Base-by-base conservation (phyloP, 352 stramenopile species). In the Phytophthora palmivora region DNA sequence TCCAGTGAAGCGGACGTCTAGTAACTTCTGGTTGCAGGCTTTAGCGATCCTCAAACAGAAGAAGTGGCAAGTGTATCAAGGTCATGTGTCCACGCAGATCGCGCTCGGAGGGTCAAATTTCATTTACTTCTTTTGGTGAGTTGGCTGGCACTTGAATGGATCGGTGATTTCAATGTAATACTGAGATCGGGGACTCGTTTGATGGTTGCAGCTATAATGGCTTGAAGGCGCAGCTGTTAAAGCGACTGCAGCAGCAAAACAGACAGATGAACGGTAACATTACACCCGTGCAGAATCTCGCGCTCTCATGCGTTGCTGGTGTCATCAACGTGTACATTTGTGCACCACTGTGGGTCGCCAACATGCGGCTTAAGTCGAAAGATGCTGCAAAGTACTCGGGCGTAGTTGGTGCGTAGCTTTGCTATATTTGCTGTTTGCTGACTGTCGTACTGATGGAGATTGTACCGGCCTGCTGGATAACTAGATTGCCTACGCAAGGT, bases 301-400 rank as follows among this genome's bases (percentile, higher is more conserved):
- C 62, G 45, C 71, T 88, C 30, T 83, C 72, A 33, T 87, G 70
- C 49, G 43, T 95, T 55, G 91, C 92, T 4, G 95, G 95, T 32
- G 70, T 97, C 32, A 88, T 98, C 50, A 98, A 89, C 56, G 80
- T 89, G 11, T 89, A 87, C 65, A 68, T 72, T 48, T 84, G 76
- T 28, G 97, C 80, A 66, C 94, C 96, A 33, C 67, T 98, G 5
- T 98, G 96, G 96, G 94, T 98, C 22, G 88, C 89, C 37, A 98
- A 96, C 63, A 95, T 97, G 71, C 82, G 94, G 4, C 94, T 98
- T 50, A 96, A 98, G 59, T 88, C 85, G 21, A 89, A 92, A 72
- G 76, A 91, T 38, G 72, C 82, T 16, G 73, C 76, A 62, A 83
- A 91, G 53, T 90, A 83, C 61, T 68, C 58, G 14, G 79, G 76